These are phyloP conservation scores for Cylindrodendrum hubeiense DNA, from an alignment of 2,329 filamentous ascomycete species.

Conservation along the genomic window DNA sequence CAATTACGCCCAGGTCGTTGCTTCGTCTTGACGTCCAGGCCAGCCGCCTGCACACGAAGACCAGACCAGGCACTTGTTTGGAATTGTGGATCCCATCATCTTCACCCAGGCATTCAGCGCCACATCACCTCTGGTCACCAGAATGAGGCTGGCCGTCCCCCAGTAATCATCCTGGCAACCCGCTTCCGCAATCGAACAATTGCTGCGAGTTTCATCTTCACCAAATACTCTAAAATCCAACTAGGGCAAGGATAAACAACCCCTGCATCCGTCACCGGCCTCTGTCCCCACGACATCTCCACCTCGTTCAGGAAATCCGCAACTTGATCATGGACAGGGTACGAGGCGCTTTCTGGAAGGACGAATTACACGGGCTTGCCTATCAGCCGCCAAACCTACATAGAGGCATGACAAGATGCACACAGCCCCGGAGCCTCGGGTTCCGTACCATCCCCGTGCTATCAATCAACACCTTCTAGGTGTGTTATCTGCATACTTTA, in stretches of 20 bases:
- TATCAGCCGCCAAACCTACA: background rate
- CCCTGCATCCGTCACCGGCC: background rate
- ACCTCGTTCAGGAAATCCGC: background rate
- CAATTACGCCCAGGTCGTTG: conserved; percentile 2
- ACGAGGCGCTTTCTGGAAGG: background rate
- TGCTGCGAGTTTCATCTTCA: background rate
- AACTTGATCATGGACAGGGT: background rate
- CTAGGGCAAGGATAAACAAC: background rate
- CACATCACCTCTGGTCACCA: background rate
- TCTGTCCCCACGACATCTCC: background rate
- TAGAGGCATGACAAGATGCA: background rate
- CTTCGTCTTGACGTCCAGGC: background rate
- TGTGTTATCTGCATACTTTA: background rate
- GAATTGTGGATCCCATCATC: background rate
- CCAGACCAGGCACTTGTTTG: background rate
- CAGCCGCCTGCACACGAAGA: background rate
- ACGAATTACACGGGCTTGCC: background rate
- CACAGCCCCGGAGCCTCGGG: background rate
- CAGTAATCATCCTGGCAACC: background rate
- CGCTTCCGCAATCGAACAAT: background rate
- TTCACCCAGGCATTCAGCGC: background rate
- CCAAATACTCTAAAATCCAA: background rate
- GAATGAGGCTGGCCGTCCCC: background rate
- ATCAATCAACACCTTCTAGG: background rate
- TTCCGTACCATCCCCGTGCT: background rate